These are phyloP conservation scores for Ramaria sp. DNA, from an alignment of 768 basidiomycete genomes.

Conservation along the genomic window DNA sequence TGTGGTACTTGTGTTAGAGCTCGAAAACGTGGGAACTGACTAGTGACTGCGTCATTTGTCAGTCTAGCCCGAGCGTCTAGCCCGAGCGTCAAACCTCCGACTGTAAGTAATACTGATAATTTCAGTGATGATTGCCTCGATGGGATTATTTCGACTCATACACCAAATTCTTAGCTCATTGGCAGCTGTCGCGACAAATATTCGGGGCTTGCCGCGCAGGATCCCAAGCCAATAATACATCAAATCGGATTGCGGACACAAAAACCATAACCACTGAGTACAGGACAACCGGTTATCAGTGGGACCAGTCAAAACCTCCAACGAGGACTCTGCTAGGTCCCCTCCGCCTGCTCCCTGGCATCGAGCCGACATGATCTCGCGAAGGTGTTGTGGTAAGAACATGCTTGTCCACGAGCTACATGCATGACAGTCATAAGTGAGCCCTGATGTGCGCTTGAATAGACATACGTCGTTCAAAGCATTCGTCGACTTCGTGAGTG, in stretches of 20 bases:
- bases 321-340: slow-evolving; percentile 42
- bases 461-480: slow-evolving; percentile 79
- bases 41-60: neutral
- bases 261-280: neutral
- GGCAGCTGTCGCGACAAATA: too few species aligned
- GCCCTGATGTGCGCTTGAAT: slow-evolving; percentile 3
- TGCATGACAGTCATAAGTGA: slow-evolving; percentile 9
- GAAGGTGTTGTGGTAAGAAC: slow-evolving; percentile 43
- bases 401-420: slow-evolving; percentile 73
- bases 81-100: too few species aligned
- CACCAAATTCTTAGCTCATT: too few species aligned
- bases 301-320: slow-evolving; percentile 41
- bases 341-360: slow-evolving; percentile 33
- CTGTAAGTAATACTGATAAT: too few species aligned
- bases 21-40: neutral
- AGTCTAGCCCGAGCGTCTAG: too few species aligned
- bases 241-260: too few species aligned
- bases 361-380: slow-evolving; percentile 33
- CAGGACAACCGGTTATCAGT: neutral
- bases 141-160: too few species aligned
- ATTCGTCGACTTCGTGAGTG: slow-evolving; percentile 80
- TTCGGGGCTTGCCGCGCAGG: too few species aligned
- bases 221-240: too few species aligned
- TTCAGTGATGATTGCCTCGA: too few species aligned
- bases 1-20: too few species aligned